Base-by-base conservation (phyloP, 2,329 filamentous ascomycete genomes). In the Fusarium drepaniforme region DNA sequence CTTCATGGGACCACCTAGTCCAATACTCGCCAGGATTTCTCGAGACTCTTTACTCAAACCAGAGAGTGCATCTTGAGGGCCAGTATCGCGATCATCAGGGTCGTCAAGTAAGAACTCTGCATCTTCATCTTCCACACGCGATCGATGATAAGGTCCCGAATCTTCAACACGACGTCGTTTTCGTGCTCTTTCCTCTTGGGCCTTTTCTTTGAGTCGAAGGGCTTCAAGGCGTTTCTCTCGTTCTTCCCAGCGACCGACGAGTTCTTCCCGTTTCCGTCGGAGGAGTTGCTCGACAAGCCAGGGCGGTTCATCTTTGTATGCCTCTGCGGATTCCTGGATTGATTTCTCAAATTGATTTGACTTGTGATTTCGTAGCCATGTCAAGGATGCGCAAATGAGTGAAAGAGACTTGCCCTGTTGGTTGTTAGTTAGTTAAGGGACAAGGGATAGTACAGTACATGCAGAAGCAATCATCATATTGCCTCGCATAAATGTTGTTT, bases 351-450 rank as follows among this genome's bases (percentile, higher is more conserved):
- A 93, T 83, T 71, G 82, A 76, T 79, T 86, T 81, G 83, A 91
- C 81, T 97, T 96, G 83, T 96, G 90, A 67, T 94, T 90, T 58
- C 96, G 92, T n/a, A 98, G 87, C 96, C 96, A 98, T 4, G 95
- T 97, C 78, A 98, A 83, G 8, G 95, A 92, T 46, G 93, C 93
- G 81, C 96, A 98, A 73, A 98, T 97, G 33, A 98, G 87, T 75
- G 96, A 98, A 53, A 98, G 84, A 1, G 96, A 98, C 88, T 98
- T 98, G 53, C 96, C 96, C 88, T 93, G 73, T 28, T 42, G n/a
- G 5, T 38, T 61, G 51, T 78, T 46, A 75, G 51, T 78, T 46
- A 75, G 66, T 68, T n/a, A 7, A 46, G 30, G 18, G 21, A 23
- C 15, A 15, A 44, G 13, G 11, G 15, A 18, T 15, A 6, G 18